These are phyloP conservation scores for Hansenula sp. DNA, from an alignment of 1,139 yeast species.

Conservation along the genomic window DNA sequence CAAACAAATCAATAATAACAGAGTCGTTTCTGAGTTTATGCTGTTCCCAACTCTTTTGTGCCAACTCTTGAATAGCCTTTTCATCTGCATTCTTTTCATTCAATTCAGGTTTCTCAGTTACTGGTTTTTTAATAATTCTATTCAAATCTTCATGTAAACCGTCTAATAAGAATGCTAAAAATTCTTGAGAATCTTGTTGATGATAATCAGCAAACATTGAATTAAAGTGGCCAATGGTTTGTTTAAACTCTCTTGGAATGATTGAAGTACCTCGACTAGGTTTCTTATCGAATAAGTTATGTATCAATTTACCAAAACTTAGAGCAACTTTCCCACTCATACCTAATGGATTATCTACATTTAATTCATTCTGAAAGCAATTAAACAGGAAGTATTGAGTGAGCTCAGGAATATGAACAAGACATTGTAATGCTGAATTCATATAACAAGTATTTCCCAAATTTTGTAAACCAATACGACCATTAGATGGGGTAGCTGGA, in stretches of 20 bases:
- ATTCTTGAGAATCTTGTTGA: constrained; percentile 96
- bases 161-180: constrained; percentile 83
- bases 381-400: constrained; percentile 67
- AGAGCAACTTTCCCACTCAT: constrained; percentile 75
- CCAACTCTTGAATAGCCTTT: constrained; percentile 48
- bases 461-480: constrained; percentile 66
- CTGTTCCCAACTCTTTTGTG: constrained; percentile 75
- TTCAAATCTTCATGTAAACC: constrained; percentile 93
- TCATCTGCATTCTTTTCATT: constrained; percentile 55
- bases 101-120: constrained; percentile 83
- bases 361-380: constrained; percentile 63
- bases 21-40: constrained; percentile 84
- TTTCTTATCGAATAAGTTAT: constrained; percentile 46
- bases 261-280: constrained; percentile 21
- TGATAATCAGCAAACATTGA: constrained; percentile 81
- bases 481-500: constrained; percentile 32
- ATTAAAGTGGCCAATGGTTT: constrained; percentile 73
- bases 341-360: constrained; percentile 78
- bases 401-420: constrained; percentile 82
- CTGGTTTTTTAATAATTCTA: constrained; percentile 76
- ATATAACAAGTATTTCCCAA: constrained; percentile 94
- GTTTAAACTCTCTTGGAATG: constrained; percentile 72
- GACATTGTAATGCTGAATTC: constrained; percentile 94
- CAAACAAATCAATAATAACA: constrained; percentile 77
- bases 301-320: constrained; percentile 65